Evolutionary conservation across 2,329 filamentous ascomycete species (phyloP).

Genomic region (Talaromyces rugulosus): DNA sequence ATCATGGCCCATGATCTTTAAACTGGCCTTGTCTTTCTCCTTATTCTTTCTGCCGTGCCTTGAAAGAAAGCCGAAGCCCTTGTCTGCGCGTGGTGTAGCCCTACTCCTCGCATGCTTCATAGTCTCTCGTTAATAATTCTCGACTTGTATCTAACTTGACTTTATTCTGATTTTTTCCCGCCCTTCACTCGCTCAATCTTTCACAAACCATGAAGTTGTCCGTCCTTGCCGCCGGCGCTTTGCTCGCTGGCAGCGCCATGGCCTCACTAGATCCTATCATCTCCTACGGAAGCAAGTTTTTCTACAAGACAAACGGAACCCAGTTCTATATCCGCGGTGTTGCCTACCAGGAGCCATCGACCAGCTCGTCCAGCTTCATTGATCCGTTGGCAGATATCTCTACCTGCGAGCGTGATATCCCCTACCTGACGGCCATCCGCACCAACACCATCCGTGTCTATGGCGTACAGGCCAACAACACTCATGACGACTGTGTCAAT

Average conservation of each 20-base stretch:
- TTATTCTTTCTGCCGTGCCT: not conserved
- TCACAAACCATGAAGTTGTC: constrained; percentile 50
- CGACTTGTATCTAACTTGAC: not conserved
- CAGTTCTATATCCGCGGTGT: constrained; percentile 88
- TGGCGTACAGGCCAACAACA: constrained; percentile 72
- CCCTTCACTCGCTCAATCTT: constrained; percentile 2
- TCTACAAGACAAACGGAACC: constrained; percentile 75
- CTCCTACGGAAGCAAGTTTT: constrained; percentile 73
- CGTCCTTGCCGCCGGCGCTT: constrained; percentile 48
- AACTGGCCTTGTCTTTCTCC: not conserved
- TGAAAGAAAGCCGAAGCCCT: not conserved
- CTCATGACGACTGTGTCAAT: constrained; percentile 83
- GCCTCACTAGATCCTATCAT: constrained; percentile 49
- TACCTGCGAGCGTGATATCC: constrained; percentile 79
- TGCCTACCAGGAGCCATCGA: constrained; percentile 71
- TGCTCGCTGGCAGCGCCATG: constrained; percentile 46
- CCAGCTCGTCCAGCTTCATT: constrained; percentile 53
- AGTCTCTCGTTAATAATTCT: constrained; percentile 5
- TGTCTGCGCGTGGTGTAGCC: not conserved
- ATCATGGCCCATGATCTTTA: not conserved
- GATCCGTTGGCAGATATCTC: constrained; percentile 75
- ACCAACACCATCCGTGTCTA: constrained; percentile 97
- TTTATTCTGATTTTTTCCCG: not conserved
- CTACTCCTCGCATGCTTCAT: constrained; percentile 6
- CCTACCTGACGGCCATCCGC: constrained; percentile 68